phyloP scores from a whole-genome alignment of 2,329 filamentous ascomycete genomes.

The Fusarium xyrophilum region DNA sequence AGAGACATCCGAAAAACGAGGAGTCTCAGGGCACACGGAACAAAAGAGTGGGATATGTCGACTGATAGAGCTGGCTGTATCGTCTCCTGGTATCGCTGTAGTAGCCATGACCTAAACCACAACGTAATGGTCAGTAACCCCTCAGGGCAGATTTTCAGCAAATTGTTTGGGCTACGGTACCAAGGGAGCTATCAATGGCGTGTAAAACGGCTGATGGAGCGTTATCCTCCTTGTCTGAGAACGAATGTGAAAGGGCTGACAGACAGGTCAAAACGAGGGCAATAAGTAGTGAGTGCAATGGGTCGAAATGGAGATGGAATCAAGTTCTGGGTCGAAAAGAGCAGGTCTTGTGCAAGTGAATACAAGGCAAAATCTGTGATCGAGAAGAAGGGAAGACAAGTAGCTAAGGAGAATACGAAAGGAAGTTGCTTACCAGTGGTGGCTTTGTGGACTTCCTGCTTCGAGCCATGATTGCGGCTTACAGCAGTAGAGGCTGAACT shows the following conservation, averaged over 20 bases:
- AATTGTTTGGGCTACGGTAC: not conserved
- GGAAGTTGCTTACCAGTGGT: conserved; percentile 26
- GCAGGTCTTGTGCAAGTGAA: conserved; percentile 28
- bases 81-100: conserved; percentile 30
- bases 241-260: conserved; percentile 42
- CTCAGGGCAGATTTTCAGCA: not conserved
- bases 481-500: not conserved
- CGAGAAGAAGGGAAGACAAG: conserved; percentile 28
- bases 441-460: conserved; percentile 29
- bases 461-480: conserved; percentile 26
- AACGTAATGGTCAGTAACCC: conserved; percentile 27
- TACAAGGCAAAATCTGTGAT: conserved; percentile 9
- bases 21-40: conserved; percentile 80
- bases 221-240: not conserved
- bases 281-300: conserved; percentile 22
- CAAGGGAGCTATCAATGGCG: not conserved
- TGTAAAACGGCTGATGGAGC: conserved; percentile 1
- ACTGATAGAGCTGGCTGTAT: conserved; percentile 33
- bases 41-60: conserved; percentile 73
- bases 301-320: conserved; percentile 27
- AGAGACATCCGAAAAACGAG: conserved; percentile 86
- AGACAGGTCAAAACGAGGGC: conserved; percentile 19
- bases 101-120: conserved; percentile 50
- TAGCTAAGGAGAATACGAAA: conserved; percentile 1
- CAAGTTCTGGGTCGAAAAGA: conserved; percentile 34